phyloP scores from a whole-genome alignment of 192 early-diverging fungal genomes.

The Coemansia asiatica region DNA sequence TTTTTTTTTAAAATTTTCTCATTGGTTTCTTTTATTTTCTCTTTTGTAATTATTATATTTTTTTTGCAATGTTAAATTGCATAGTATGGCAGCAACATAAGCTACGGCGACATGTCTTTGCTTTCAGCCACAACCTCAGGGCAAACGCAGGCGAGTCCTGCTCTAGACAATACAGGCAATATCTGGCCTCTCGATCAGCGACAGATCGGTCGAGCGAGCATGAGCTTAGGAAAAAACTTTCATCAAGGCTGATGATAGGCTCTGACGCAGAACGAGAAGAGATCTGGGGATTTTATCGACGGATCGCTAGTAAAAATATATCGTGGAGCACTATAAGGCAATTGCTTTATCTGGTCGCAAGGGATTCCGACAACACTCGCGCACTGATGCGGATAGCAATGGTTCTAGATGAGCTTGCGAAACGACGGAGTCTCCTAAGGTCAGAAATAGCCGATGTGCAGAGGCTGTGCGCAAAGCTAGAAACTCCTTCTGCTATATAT shows the following conservation, averaged over 20 bases:
- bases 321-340: slow-evolving; percentile 14
- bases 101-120: background rate
- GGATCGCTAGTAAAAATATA: slow-evolving; percentile 12
- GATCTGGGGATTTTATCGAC: slow-evolving; percentile 34
- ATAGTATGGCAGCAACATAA: slow-evolving; percentile 7
- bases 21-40: too few relatives aligned
- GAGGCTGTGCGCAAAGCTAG: slow-evolving; percentile 23
- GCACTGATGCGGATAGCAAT: slow-evolving; percentile 27
- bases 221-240: slow-evolving; percentile 18
- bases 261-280: slow-evolving; percentile 25
- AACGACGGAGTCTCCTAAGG: slow-evolving; percentile 14
- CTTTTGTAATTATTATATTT: too few relatives aligned
- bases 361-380: slow-evolving; percentile 18
- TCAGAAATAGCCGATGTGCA: slow-evolving; percentile 18
- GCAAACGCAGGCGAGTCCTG: background rate
- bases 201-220: background rate
- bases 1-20: too few relatives aligned
- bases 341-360: slow-evolving; percentile 30
- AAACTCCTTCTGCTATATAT: background rate
- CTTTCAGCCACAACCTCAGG: background rate
- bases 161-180: background rate
- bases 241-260: slow-evolving; percentile 11
- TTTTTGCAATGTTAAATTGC: background rate
- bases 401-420: slow-evolving; percentile 9
- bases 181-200: background rate